A percentile compares a stretch with the other conserved stretches of the same genome.
These are phyloP conservation scores for Fusarium sp. DNA, from an alignment of 2,329 filamentous ascomycete species.

Conservation along the genomic window DNA sequence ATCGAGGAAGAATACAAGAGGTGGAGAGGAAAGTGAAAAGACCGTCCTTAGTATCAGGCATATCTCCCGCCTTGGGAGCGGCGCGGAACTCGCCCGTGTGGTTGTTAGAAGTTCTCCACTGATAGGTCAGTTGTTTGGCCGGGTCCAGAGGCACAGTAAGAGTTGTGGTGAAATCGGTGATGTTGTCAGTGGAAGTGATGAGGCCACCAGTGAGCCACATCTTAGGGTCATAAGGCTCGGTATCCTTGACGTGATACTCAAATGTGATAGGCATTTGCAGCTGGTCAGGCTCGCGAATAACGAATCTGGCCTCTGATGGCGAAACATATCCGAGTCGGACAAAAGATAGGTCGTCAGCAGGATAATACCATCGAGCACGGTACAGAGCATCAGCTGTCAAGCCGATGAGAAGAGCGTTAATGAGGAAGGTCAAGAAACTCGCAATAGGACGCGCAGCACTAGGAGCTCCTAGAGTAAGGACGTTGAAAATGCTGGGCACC, in stretches of 20 bases:
- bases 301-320: conserved; percentile 78
- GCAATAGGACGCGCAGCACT: conserved; percentile 74
- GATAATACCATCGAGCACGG: conserved; percentile 75
- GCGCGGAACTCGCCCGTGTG: conserved; percentile 84
- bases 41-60: conserved; percentile 69
- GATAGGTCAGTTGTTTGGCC: conserved; percentile 78
- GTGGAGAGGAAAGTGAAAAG: conserved; percentile 92
- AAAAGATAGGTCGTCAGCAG: conserved; percentile 82
- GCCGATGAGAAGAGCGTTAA: conserved; percentile 76
- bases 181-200: conserved; percentile 73
- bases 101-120: conserved; percentile 88
- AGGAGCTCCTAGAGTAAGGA: conserved; percentile 80
- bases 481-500: conserved; percentile 67
- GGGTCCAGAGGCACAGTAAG: conserved; percentile 73
- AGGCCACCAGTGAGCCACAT: conserved; percentile 75
- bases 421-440: conserved; percentile 74
- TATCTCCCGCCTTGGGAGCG: conserved; percentile 75
- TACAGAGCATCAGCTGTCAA: conserved; percentile 83
- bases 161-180: conserved; percentile 84
- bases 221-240: conserved; percentile 64
- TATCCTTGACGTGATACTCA: conserved; percentile 69
- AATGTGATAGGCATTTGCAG: conserved; percentile 79
- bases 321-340: conserved; percentile 90
- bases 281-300: conserved; percentile 86
- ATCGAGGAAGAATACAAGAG: conserved; percentile 90